Evolutionary conservation across 495 filamentous ascomycete species (phyloP).

Genomic region (Talaromyces borbonicus): DNA sequence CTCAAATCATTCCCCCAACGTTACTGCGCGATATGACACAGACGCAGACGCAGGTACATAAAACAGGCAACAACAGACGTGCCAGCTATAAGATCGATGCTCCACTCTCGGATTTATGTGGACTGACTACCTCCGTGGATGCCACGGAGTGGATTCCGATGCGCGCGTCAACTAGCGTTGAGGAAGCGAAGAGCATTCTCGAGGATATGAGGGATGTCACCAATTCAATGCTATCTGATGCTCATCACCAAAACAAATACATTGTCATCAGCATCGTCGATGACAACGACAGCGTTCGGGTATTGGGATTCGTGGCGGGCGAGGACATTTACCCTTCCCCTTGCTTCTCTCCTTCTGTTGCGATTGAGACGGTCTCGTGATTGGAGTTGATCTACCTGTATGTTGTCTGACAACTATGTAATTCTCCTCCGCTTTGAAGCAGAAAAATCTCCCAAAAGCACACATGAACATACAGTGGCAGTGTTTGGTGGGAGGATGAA

Average conservation of each 20-base stretch:
- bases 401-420: background rate
- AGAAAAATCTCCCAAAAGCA: too few relatives aligned
- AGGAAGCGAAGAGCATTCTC: constrained; percentile 18
- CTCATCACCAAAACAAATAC: background rate
- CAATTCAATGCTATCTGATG: background rate
- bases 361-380: background rate
- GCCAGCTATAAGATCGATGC: constrained; percentile 23
- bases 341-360: background rate
- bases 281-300: background rate
- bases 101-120: constrained; percentile 17
- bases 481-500: background rate
- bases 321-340: background rate
- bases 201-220: background rate
- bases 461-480: background rate
- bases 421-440: background rate
- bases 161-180: constrained; percentile 22
- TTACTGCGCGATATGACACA: constrained; percentile 25
- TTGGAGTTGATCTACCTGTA: background rate
- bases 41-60: background rate
- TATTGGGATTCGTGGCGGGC: background rate
- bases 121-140: constrained; percentile 12
- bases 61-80: too few relatives aligned
- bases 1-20: constrained; percentile 28
- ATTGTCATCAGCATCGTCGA: constrained; percentile 6
- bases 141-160: constrained; percentile 24